These are phyloP conservation scores for Thelonectria rubi DNA, from an alignment of 2,329 filamentous ascomycete genomes.

Conservation along the genomic window DNA sequence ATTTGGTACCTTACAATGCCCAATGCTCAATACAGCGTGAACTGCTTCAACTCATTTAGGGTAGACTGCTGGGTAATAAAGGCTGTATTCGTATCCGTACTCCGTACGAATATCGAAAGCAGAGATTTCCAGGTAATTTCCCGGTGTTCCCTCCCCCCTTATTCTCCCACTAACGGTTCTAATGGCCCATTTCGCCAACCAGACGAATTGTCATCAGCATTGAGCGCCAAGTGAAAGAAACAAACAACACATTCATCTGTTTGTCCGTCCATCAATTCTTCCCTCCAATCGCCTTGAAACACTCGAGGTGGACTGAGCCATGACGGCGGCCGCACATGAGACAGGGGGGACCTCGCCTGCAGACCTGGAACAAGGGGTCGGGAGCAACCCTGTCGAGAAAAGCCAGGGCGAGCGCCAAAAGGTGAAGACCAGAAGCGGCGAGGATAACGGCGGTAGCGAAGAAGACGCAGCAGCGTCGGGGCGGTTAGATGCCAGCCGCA, in stretches of 20 bases:
- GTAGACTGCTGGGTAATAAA: too few species aligned
- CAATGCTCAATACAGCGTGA: too few species aligned
- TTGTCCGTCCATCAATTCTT: background rate
- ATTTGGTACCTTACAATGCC: too few species aligned
- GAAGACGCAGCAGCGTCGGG: slow-evolving; percentile 12
- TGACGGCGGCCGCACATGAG: slow-evolving; percentile 35
- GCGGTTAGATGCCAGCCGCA: slow-evolving; percentile 50
- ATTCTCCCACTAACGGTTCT: slow-evolving; percentile 1
- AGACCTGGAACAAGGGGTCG: slow-evolving; percentile 31
- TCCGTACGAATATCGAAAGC: too few species aligned
- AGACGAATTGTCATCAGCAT: background rate
- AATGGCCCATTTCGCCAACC: slow-evolving; percentile 7
- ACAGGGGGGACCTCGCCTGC: slow-evolving; percentile 33
- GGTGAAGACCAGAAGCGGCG: background rate
- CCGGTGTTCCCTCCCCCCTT: background rate
- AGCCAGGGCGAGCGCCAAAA: too few species aligned
- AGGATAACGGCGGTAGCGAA: background rate
- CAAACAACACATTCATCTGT: background rate
- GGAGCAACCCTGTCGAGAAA: slow-evolving; percentile 22
- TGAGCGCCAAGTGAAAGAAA: background rate
- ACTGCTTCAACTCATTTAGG: too few species aligned
- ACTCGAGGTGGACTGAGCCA: slow-evolving; percentile 20
- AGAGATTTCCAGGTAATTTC: slow-evolving; percentile 14
- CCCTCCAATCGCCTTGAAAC: slow-evolving; percentile 9
- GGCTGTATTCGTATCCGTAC: background rate